A percentile compares a stretch with the other conserved stretches of the same genome.
phyloP scores from a whole-genome alignment of 1,284 basidiomycete genomes.

The Moesziomyces parantarcticus region DNA sequence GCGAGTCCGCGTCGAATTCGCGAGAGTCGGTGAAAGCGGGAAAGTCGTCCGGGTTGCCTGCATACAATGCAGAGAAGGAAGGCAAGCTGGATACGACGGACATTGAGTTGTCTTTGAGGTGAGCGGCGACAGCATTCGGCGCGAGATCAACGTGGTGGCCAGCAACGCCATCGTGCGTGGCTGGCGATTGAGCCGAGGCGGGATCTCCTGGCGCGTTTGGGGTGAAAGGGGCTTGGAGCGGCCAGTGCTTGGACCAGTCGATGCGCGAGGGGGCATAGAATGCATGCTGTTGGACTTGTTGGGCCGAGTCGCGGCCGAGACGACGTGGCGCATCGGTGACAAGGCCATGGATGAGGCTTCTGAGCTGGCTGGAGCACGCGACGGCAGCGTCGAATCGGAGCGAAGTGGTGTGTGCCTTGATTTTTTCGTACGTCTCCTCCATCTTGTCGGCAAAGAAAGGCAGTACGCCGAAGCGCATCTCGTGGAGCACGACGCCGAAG shows the following conservation, averaged over 20 bases:
- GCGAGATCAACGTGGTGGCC: conserved; percentile 1
- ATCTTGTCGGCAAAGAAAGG: conserved; percentile 64
- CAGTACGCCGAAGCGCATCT: conserved; percentile 62
- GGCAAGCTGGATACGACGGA: conserved; percentile 52
- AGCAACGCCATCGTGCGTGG: neutral
- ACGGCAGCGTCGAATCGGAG: conserved; percentile 41
- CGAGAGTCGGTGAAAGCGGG: conserved; percentile 57
- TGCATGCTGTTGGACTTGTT: conserved; percentile 50
- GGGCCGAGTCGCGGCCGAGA: conserved; percentile 46
- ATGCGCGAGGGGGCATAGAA: conserved; percentile 43
- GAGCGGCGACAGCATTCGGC: conserved; percentile 8
- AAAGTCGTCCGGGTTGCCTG: conserved; percentile 59
- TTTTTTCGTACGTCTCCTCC: conserved; percentile 62
- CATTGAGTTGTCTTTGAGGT: conserved; percentile 23
- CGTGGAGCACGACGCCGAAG: conserved; percentile 65
- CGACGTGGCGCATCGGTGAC: conserved; percentile 39
- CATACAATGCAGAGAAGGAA: conserved; percentile 60
- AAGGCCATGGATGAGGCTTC: conserved; percentile 42
- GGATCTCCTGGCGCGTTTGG: conserved; percentile 28
- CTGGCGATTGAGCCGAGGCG: no score
- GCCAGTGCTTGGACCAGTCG: conserved; percentile 56
- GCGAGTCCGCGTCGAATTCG: conserved; percentile 29
- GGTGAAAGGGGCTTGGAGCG: conserved; percentile 52
- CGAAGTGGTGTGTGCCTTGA: conserved; percentile 54
- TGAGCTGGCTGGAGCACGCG: conserved; percentile 31